Evolutionary conservation across 306 rosid species (phyloP), one percentile per base, ranked within the genome.

Genomic region (Castanea sativa): DNA sequence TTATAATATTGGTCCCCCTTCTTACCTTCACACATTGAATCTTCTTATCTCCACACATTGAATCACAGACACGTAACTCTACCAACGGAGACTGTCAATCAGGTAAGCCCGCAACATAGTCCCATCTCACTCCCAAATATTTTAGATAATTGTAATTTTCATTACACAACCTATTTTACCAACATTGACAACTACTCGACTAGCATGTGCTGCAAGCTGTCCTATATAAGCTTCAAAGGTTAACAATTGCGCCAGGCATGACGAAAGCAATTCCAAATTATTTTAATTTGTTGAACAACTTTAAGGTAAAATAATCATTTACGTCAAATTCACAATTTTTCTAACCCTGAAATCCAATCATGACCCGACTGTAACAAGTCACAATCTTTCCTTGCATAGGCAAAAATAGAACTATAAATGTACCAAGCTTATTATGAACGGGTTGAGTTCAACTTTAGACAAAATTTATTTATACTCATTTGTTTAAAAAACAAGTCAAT

Each of bases 391-490:
- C 11, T 41, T 8, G 3, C 12, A 49, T 3, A 49, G 1, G 16
- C 53, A 49, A 49, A 49, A 49, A 49, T 13, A 49, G 1, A 49
- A 49, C 0, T 38, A 7, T 38, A 38, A 38, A 38, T 38, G 2
- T 38, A 8, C 0, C 0, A 6, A 35, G 9, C 2, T 6, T 0
- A 0, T 41, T 8, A 7, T 41, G 11, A 41, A 41, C 45, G 0
- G 0, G 3, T 41, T 8, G 11, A 41, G 3, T 41, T 41, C 1
- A 8, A 2, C 1, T 41, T 2, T 8, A 41, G 0, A 7, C 8
- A 38, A 38, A 7, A 38, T 7, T 0, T 41, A 2, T 41, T 8
- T 41, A 41, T 41, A 0, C 0, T 41, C 11, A 41, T 41, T 41
- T 41, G 45, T 41, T 41, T 41, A 8, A 41, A 33, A 33, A 41